Evolutionary conservation across 106 monocot species (phyloP).

Genomic region (Dendrobium chrysotoxum): DNA sequence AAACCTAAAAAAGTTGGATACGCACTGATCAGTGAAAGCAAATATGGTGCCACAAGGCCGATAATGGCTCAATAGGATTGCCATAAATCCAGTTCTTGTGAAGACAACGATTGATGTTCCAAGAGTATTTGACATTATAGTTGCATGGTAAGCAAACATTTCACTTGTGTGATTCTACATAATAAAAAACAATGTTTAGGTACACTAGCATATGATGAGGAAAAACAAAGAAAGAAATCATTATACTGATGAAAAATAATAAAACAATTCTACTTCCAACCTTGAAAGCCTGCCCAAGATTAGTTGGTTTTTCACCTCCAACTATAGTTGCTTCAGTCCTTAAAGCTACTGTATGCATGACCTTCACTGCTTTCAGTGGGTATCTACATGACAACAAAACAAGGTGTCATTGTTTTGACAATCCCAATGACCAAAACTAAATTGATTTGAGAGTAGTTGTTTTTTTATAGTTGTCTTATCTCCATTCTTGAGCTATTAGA

Average conservation of each 20-base stretch:
- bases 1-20: background rate
- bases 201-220: background rate
- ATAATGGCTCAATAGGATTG: constrained; percentile 88
- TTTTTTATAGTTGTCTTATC: background rate
- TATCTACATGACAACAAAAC: constrained; percentile 36
- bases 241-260: background rate
- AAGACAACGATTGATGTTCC: constrained; percentile 94
- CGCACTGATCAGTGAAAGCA: constrained; percentile 96
- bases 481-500: background rate
- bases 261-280: constrained; percentile 19
- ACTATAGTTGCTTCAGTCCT: constrained; percentile 88
- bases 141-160: constrained; percentile 98
- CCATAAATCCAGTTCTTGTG: constrained; percentile 95
- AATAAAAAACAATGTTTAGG: background rate
- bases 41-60: constrained; percentile 94
- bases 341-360: constrained; percentile 96
- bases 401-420: background rate
- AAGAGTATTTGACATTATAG: constrained; percentile 97
- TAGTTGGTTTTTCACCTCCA: constrained; percentile 62
- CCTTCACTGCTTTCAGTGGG: constrained; percentile 97
- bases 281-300: constrained; percentile 95
- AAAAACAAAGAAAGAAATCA: background rate
- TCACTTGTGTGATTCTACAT: constrained; percentile 95
- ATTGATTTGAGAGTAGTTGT: background rate
- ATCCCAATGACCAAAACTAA: background rate